A percentile compares a stretch with the other conserved stretches of the same genome.
Conservation (phyloP, 2,329 filamentous ascomycete genomes). For the Colletotrichum lindemuthianum region DNA sequence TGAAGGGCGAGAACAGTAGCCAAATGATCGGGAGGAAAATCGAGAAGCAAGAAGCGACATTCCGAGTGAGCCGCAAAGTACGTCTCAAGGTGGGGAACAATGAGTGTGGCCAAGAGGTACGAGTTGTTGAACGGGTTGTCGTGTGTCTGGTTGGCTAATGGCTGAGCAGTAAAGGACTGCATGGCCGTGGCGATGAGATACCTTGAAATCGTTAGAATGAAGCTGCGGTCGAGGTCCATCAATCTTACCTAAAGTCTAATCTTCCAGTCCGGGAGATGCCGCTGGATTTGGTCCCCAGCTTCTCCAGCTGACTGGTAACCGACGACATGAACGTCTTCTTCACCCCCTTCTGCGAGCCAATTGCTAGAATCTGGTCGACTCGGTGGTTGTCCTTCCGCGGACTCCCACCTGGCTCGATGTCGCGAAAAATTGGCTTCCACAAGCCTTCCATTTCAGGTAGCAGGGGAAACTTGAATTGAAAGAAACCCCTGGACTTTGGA, state of each 20-base stretch:
- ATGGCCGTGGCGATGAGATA: conserved; percentile 70
- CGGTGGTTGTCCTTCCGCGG: conserved; percentile 46
- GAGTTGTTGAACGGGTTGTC: conserved; percentile 66
- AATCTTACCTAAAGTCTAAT: conserved; percentile 66
- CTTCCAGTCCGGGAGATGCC: conserved; percentile 63
- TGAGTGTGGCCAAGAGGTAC: conserved; percentile 64
- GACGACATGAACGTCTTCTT: conserved; percentile 58
- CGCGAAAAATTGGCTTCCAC: conserved; percentile 63
- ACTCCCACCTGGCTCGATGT: conserved; percentile 43
- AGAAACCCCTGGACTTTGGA: conserved; percentile 56
- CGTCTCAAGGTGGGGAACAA: conserved; percentile 69
- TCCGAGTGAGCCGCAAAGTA: conserved; percentile 64
- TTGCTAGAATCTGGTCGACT: conserved; percentile 68
- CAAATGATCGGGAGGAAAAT: conserved; percentile 67
- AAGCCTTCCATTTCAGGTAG: conserved; percentile 60
- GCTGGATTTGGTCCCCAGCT: conserved; percentile 60
- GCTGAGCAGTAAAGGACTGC: conserved; percentile 65
- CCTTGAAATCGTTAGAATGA: conserved; percentile 46
- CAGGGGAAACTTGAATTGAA: conserved; percentile 58
- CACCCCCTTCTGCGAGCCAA: conserved; percentile 67
- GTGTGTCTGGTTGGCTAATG: conserved; percentile 58
- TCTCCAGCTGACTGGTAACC: conserved; percentile 64
- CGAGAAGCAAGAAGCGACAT: conserved; percentile 66
- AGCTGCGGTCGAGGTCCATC: not conserved
- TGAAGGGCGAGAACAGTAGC: conserved; percentile 67